A percentile compares a stretch with the other conserved stretches of the same genome.
Evolutionary conservation across 176 grass and related monocot genomes (phyloP).

Genomic region (Ampelocalamus luodianensis): DNA sequence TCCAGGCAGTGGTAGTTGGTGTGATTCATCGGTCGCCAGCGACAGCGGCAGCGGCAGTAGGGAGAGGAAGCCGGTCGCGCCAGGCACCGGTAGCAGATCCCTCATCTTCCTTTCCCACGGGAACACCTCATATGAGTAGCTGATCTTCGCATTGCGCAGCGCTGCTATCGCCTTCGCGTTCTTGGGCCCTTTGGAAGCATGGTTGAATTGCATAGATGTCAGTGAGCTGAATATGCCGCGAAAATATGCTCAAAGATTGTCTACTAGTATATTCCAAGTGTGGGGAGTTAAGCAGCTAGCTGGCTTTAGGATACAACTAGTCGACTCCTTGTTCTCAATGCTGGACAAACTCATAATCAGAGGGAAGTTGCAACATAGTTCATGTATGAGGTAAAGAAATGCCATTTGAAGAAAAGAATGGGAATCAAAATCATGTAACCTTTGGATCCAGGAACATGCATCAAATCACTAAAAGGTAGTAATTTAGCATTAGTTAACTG

Average conservation of each 20-base stretch:
- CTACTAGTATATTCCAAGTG: constrained; percentile 6
- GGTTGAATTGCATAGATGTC: constrained; percentile 10
- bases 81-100: constrained; percentile 43
- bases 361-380: no score
- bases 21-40: constrained; percentile 49
- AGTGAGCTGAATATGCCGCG: neutral
- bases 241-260: neutral
- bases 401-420: neutral
- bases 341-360: neutral
- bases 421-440: neutral
- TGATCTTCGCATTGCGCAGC: constrained; percentile 56
- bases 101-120: constrained; percentile 83
- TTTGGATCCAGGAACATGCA: constrained; percentile 31
- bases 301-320: neutral
- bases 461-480: constrained; percentile 7
- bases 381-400: constrained; percentile 25
- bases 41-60: constrained; percentile 52
- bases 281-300: neutral
- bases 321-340: constrained; percentile 2
- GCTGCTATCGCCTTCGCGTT: constrained; percentile 50
- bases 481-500: neutral
- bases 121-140: constrained; percentile 57
- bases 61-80: constrained; percentile 55
- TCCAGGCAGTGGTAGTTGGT: constrained; percentile 55
- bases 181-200: constrained; percentile 39